phyloP scores from a whole-genome alignment of 73 alveolate genomes.

The Paramecium bursaria region DNA sequence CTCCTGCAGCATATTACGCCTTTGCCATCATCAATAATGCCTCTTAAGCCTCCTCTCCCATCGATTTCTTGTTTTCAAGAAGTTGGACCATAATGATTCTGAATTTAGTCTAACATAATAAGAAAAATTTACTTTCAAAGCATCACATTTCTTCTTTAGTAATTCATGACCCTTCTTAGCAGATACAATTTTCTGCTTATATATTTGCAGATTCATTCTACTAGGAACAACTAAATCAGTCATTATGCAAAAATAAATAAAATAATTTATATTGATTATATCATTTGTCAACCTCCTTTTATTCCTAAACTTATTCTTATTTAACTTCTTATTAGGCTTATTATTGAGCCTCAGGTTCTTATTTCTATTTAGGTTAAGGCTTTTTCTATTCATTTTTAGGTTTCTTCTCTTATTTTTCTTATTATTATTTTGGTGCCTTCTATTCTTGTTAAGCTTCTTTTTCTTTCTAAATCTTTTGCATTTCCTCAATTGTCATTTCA shows the following conservation, averaged over 20 bases:
- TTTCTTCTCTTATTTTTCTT: conserved; percentile 9
- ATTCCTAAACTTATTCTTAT: too few species aligned
- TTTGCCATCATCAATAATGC: conserved; percentile 86
- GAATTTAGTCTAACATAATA: conserved; percentile 44
- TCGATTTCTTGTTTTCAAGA: conserved; percentile 77
- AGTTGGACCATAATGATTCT: conserved; percentile 85
- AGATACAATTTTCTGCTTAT: conserved; percentile 80
- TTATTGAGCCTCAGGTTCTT: too few species aligned
- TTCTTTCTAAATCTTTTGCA: conserved; percentile 61
- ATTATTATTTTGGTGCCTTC: conserved; percentile 18
- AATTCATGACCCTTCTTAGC: conserved; percentile 98
- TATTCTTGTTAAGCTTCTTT: conserved; percentile 55
- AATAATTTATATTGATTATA: too few species aligned
- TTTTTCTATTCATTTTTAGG: too few species aligned
- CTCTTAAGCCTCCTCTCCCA: conserved; percentile 86
- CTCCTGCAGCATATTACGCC: conserved; percentile 95
- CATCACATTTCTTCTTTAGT: conserved; percentile 97
- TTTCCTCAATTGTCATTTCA: conserved; percentile 59
- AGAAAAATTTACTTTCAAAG: conserved; percentile 87
- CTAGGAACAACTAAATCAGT: conserved; percentile 60
- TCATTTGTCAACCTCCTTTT: too few species aligned
- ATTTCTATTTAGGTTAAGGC: too few species aligned
- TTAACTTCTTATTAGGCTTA: too few species aligned
- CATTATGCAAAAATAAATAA: too few species aligned
- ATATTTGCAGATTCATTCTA: conserved; percentile 73